These are phyloP conservation scores for Astragalus glycyphyllos DNA, from an alignment of 306 rosid genomes.

Conservation along the genomic window DNA sequence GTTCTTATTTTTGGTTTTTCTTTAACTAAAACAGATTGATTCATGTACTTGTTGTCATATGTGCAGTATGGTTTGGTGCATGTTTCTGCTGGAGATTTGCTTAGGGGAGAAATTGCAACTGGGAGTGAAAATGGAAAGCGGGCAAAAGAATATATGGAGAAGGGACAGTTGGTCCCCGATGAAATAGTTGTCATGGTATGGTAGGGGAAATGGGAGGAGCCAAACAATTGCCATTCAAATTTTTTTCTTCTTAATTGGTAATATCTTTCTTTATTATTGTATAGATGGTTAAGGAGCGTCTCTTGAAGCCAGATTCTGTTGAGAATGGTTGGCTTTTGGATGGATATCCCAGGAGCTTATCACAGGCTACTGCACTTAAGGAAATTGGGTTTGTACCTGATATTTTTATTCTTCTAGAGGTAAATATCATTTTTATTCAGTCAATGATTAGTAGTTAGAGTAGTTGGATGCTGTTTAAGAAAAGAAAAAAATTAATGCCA, in stretches of 20 bases:
- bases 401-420: constrained; percentile 82
- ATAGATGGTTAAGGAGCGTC: constrained; percentile 91
- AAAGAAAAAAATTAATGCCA: background rate
- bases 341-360: constrained; percentile 95
- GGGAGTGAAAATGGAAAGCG: constrained; percentile 83
- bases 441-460: constrained; percentile 16
- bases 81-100: constrained; percentile 95
- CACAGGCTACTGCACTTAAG: constrained; percentile 82
- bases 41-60: constrained; percentile 48
- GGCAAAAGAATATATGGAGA: constrained; percentile 86
- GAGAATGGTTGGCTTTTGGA: constrained; percentile 93
- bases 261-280: constrained; percentile 37
- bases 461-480: background rate
- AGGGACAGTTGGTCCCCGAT: constrained; percentile 83
- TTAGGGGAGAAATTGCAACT: constrained; percentile 80
- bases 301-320: constrained; percentile 68
- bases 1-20: constrained; percentile 43
- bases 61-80: constrained; percentile 92
- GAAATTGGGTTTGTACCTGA: constrained; percentile 71
- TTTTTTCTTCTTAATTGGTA: constrained; percentile 30
- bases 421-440: constrained; percentile 41
- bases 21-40: constrained; percentile 51
- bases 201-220: constrained; percentile 45
- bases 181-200: constrained; percentile 81
- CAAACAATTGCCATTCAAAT: constrained; percentile 9